A percentile compares a stretch with the other conserved stretches of the same genome.
Conservation (phyloP, 2,329 filamentous ascomycete species). For the Cadophora sp. region DNA sequence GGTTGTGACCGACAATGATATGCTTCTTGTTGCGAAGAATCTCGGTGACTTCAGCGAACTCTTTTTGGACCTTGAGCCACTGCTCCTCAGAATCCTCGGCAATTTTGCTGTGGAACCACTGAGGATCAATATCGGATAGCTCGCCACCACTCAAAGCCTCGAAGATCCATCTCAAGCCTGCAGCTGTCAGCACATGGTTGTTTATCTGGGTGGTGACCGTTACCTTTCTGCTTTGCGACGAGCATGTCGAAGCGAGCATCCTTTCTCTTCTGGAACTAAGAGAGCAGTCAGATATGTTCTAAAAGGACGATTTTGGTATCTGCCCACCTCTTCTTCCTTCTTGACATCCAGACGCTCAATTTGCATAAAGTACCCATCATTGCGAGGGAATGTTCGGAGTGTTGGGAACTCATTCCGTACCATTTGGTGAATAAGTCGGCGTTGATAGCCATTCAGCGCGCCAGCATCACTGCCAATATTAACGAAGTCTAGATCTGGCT, state of each 20-base stretch:
- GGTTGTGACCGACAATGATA: conserved; percentile 68
- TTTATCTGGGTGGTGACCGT: conserved; percentile 29
- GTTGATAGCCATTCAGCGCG: conserved; percentile 63
- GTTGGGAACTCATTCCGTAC: conserved; percentile 65
- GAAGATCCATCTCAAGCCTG: conserved; percentile 43
- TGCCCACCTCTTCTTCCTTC: conserved; percentile 38
- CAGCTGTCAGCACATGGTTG: conserved; percentile 45
- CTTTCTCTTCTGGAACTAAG: conserved; percentile 31
- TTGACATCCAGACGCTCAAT: conserved; percentile 37
- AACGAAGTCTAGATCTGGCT: conserved; percentile 47
- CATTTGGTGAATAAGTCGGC: conserved; percentile 69
- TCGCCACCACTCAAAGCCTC: conserved; percentile 43
- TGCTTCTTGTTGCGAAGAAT: conserved; percentile 42
- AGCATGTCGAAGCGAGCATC: conserved; percentile 26
- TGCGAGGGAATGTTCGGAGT: conserved; percentile 35
- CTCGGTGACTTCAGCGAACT: conserved; percentile 32
- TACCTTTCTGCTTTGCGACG: conserved; percentile 39
- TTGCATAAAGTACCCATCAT: conserved; percentile 43
- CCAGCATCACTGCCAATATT: conserved; percentile 51
- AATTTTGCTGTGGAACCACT: conserved; percentile 51
- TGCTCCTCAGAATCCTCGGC: conserved; percentile 34
- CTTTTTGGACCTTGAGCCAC: conserved; percentile 48
- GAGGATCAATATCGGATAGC: conserved; percentile 40
- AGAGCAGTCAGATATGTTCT: background rate
- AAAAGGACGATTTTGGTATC: background rate